Conservation (phyloP, 192 early-diverging fungal genomes). For the Gamsiella multidivaricata region DNA sequence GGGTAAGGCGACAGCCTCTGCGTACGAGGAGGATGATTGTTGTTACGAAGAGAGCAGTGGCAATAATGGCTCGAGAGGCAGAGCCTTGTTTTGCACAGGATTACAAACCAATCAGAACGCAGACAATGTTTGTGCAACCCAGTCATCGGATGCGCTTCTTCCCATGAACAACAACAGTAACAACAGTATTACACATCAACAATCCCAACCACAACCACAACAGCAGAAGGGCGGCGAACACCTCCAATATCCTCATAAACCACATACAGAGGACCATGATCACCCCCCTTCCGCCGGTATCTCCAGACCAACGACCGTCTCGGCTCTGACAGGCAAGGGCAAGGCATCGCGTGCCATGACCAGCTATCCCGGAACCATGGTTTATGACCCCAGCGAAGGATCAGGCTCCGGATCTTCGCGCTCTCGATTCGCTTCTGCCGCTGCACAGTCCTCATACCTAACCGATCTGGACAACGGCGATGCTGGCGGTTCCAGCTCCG, state of each 20-base stretch:
- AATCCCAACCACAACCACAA: background rate
- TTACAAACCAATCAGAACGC: constrained; percentile 24
- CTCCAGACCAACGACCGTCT: background rate
- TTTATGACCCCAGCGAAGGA: background rate
- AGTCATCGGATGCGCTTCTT: constrained; percentile 31
- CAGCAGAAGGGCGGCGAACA: no score
- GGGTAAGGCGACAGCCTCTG: background rate
- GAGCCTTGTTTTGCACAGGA: constrained; percentile 1
- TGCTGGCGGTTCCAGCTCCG: background rate
- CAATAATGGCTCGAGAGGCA: constrained; percentile 5
- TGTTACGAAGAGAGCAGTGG: background rate
- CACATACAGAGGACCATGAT: no score
- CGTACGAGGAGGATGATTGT: no score
- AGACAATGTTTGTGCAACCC: constrained; percentile 9
- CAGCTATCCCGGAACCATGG: background rate
- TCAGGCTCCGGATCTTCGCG: constrained; percentile 15
- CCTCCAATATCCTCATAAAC: constrained; percentile 8
- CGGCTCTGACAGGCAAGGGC: background rate
- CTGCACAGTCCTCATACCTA: background rate
- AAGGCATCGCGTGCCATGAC: background rate
- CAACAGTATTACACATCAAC: background rate
- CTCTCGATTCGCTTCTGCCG: constrained; percentile 2
- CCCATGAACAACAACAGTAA: constrained; percentile 27
- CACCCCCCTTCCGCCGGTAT: no score
- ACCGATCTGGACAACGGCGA: background rate